Percentiles rank a stretch among this genome's conserved stretches.
phyloP scores from a whole-genome alignment of 2,329 filamentous ascomycete genomes.

The Aspergillus jensenii region DNA sequence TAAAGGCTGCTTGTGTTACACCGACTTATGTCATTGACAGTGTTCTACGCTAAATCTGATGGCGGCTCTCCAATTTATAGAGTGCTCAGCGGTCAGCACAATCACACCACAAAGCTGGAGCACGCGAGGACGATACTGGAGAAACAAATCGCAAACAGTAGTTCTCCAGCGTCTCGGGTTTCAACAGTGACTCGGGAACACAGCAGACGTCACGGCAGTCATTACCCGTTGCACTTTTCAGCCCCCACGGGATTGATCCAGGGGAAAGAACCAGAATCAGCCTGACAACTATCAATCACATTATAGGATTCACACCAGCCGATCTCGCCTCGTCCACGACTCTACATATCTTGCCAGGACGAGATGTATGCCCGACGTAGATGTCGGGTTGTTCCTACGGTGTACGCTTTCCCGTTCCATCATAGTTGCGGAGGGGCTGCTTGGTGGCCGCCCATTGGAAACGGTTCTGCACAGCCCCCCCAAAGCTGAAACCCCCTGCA shows the following conservation, averaged over 20 bases:
- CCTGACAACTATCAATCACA: background rate
- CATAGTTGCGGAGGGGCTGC: too few species aligned
- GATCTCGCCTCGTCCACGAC: background rate
- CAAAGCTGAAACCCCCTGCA: constrained; percentile 20
- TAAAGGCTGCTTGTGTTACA: background rate
- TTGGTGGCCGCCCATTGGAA: background rate
- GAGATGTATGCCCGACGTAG: too few species aligned
- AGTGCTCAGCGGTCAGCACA: too few species aligned
- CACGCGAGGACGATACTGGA: too few species aligned
- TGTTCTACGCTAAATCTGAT: too few species aligned
- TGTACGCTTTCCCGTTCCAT: too few species aligned
- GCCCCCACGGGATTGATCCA: background rate
- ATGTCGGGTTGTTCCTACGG: too few species aligned
- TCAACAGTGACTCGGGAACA: too few species aligned
- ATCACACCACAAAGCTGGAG: too few species aligned
- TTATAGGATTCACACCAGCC: background rate
- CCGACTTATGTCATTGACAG: background rate
- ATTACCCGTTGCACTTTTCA: background rate
- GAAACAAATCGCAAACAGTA: too few species aligned
- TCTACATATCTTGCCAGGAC: background rate
- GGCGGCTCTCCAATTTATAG: too few species aligned
- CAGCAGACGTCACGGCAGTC: background rate
- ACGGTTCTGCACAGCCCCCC: constrained; percentile 29
- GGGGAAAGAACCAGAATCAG: background rate
- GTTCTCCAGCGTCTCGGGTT: too few species aligned